phyloP scores from a whole-genome alignment of 1,139 yeast species.

The Blastobotrys indianensis region DNA sequence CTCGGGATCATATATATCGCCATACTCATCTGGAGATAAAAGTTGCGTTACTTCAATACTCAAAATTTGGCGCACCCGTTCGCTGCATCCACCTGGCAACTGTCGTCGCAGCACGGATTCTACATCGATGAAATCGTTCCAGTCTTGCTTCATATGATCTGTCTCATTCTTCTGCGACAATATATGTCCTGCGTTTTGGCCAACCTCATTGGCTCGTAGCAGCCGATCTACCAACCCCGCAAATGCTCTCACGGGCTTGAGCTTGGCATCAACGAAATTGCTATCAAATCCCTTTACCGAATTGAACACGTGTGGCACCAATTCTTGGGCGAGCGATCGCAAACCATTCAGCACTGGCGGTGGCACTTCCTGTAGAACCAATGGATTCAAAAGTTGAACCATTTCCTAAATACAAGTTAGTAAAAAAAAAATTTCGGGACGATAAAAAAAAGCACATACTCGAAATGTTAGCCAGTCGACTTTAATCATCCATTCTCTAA shows the following conservation, averaged over 20 bases:
- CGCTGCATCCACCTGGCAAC: conserved; percentile 6
- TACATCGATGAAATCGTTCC: conserved; percentile 50
- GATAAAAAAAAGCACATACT: conserved; percentile 24
- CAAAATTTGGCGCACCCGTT: conserved; percentile 37
- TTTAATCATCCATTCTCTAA: conserved; percentile 55
- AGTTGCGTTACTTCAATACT: conserved; percentile 41
- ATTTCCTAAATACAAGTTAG: conserved; percentile 31
- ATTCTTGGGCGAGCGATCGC: conserved; percentile 28
- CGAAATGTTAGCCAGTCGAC: conserved; percentile 65
- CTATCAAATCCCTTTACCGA: conserved; percentile 45
- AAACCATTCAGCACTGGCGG: conserved; percentile 43
- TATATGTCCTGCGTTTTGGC: conserved; percentile 49
- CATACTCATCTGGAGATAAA: conserved; percentile 24
- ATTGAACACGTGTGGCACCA: conserved; percentile 25
- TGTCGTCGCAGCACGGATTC: conserved; percentile 46
- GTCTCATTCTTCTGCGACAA: conserved; percentile 45
- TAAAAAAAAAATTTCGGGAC: neutral
- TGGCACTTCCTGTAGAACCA: conserved; percentile 60
- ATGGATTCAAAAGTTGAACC: conserved; percentile 59
- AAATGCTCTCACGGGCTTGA: conserved; percentile 53
- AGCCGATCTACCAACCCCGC: conserved; percentile 51
- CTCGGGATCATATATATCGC: conserved; percentile 1
- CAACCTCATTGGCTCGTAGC: conserved; percentile 54
- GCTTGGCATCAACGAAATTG: conserved; percentile 46
- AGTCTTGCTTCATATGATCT: conserved; percentile 52